Evolutionary conservation across 2,329 filamentous ascomycete species (phyloP).

Genomic region (Amesomyces nigricolor): DNA sequence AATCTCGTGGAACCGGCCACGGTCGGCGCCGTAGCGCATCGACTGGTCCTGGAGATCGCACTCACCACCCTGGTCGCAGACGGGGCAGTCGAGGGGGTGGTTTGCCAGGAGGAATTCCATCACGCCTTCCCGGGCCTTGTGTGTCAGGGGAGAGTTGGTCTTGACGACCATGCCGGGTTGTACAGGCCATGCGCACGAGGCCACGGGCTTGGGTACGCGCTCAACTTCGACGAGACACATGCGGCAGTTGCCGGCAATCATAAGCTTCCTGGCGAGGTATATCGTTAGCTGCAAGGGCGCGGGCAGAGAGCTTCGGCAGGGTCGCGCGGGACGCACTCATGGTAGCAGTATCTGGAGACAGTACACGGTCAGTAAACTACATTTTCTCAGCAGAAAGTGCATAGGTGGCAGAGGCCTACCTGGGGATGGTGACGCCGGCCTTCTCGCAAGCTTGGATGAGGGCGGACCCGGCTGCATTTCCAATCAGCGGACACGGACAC

Average conservation of each 20-base stretch:
- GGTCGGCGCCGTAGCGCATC: conserved; percentile 95
- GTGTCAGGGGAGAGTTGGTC: conserved; percentile 90
- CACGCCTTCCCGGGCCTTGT: conserved; percentile 97
- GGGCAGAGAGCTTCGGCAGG: conserved; percentile 26
- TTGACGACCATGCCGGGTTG: conserved; percentile 99
- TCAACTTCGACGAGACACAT: conserved; percentile 99
- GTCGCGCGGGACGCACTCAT: conserved; percentile 63
- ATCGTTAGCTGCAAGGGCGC: conserved; percentile 36
- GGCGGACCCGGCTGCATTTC: conserved; percentile 75
- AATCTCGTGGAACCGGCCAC: conserved; percentile 94
- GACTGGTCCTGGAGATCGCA: conserved; percentile 99
- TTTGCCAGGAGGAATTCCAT: conserved; percentile 99
- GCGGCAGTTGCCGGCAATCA: conserved; percentile 98
- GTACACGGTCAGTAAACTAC: conserved; percentile 30
- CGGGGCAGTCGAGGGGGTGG: conserved; percentile 91
- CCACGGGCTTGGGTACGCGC: conserved; percentile 90
- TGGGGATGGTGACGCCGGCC: conserved; percentile 82
- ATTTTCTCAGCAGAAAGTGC: neutral
- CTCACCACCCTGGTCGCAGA: conserved; percentile 98
- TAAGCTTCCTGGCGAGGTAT: conserved; percentile 65
- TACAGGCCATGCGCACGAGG: conserved; percentile 97
- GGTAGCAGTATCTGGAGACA: conserved; percentile 81
- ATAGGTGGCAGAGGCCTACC: conserved; percentile 44
- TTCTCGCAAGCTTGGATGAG: conserved; percentile 99
- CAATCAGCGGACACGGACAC: conserved; percentile 22